Evolutionary conservation across 2,329 filamentous ascomycete species (phyloP), one percentile per base, ranked within the genome.

Genomic region (Exophiala xenobiotica): DNA sequence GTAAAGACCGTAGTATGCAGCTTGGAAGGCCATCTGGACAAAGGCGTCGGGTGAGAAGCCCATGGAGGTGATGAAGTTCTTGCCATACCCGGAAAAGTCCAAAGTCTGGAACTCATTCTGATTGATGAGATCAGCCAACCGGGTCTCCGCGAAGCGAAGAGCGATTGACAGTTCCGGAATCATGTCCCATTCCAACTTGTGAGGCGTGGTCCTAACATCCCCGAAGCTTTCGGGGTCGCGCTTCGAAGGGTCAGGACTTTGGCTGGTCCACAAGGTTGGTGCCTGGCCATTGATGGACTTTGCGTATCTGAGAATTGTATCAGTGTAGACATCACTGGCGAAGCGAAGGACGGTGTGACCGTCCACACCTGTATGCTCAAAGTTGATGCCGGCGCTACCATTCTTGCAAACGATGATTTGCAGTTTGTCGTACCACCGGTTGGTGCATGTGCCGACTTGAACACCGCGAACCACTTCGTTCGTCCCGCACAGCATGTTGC

Each of bases 321-420:
- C 93, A 0, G 93, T 97, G 70, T 96, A 99, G 12, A 99, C 78
- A 63, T 99, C 93, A 56, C 90, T 96, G 12, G 93, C 93, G 63
- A 99, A 97, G 4, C 93, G 86, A 46, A 99, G 80, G 18, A 99
- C 93, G 0, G 93, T 99, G 67, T 99, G 93, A 1, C 93, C 93
- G 64, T 99, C 93, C 4, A 99, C 92, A 60, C 93, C 93, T 0
- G 93, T 99, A 66, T 99, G 93, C 69, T 99, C 93, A 64, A 99
- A 97, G 73, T 99, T 99, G 81, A 99, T 97, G 4, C 93, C 93
- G 0, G 93, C 93, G 65, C 90, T 96, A 51, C 93, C 93, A 70
- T 97, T 99, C 74, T 96, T 95, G 78, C 93, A 97, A 44, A 99
- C 93, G 48, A 99, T 97, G 57, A 99, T 96, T 67, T 99, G 93